Evolutionary conservation across 2,329 filamentous ascomycete species (phyloP).

Genomic region (Phaeosphaeriaceae sp.): DNA sequence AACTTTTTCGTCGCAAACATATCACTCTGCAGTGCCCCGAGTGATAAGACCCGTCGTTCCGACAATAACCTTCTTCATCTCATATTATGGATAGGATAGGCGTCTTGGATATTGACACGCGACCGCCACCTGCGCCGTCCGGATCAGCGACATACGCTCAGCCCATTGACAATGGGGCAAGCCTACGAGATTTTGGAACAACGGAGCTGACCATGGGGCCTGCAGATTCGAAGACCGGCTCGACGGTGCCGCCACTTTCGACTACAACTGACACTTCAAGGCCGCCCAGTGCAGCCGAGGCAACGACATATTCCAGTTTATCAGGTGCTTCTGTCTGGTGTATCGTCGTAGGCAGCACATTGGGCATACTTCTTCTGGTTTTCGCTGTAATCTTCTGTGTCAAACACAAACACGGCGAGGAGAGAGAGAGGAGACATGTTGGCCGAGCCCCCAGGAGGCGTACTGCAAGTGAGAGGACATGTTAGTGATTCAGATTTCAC

Average conservation of each 20-base stretch:
- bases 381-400: neutral
- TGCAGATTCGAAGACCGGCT: neutral
- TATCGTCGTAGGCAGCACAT: constrained; percentile 5
- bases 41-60: neutral
- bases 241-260: neutral
- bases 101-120: constrained; percentile 6
- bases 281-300: neutral
- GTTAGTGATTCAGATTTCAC: neutral
- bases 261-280: neutral
- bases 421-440: neutral
- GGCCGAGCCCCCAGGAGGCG: neutral
- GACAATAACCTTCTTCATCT: neutral
- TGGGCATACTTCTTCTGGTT: constrained; percentile 5
- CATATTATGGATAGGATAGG: neutral
- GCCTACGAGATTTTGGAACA: neutral
- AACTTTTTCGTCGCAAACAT: neutral
- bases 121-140: neutral
- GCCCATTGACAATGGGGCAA: neutral
- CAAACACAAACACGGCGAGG: neutral
- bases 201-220: neutral
- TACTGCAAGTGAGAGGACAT: neutral
- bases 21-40: neutral
- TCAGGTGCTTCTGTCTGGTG: constrained; percentile 2
- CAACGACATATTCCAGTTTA: neutral
- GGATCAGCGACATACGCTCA: neutral